Percentiles rank a stretch among this genome's conserved stretches.
Evolutionary conservation across 2,329 filamentous ascomycete genomes (phyloP).

Genomic region (Phoma herbarum): DNA sequence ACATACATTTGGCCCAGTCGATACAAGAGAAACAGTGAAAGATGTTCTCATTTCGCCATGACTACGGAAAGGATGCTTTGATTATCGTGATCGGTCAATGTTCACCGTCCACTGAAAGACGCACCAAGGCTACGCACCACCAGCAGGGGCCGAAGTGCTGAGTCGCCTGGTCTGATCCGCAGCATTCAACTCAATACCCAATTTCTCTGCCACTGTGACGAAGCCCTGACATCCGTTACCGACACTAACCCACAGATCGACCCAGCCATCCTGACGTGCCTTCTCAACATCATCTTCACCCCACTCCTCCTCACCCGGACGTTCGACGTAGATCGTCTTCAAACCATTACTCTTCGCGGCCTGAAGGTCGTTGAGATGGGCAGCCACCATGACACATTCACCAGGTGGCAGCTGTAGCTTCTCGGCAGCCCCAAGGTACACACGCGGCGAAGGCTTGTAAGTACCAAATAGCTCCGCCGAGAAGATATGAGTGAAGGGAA

Average conservation of each 20-base stretch:
- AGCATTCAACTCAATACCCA: conserved; percentile 42
- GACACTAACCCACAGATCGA: conserved; percentile 64
- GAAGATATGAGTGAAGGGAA: conserved; percentile 70
- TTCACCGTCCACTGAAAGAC: not conserved
- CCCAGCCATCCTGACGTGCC: conserved; percentile 65
- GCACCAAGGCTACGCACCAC: conserved; percentile 1
- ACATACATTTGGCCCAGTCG: not conserved
- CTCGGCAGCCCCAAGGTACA: conserved; percentile 73
- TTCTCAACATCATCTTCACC: conserved; percentile 59
- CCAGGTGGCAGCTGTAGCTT: conserved; percentile 64
- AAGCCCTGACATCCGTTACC: conserved; percentile 60
- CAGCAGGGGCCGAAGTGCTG: conserved; percentile 29
- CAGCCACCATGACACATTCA: conserved; percentile 79
- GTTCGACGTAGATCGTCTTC: conserved; percentile 77
- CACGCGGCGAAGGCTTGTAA: conserved; percentile 75
- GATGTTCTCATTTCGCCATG: not conserved
- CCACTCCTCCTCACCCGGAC: conserved; percentile 72
- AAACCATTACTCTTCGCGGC: conserved; percentile 72
- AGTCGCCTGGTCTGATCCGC: conserved; percentile 14
- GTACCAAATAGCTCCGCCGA: conserved; percentile 75
- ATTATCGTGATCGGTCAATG: not conserved
- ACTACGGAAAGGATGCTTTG: not conserved
- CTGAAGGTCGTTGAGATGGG: conserved; percentile 74
- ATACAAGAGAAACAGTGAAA: not conserved
- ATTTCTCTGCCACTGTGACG: conserved; percentile 52